phyloP scores from a whole-genome alignment of 192 early-diverging fungal species.

The Coemansia sp. region DNA sequence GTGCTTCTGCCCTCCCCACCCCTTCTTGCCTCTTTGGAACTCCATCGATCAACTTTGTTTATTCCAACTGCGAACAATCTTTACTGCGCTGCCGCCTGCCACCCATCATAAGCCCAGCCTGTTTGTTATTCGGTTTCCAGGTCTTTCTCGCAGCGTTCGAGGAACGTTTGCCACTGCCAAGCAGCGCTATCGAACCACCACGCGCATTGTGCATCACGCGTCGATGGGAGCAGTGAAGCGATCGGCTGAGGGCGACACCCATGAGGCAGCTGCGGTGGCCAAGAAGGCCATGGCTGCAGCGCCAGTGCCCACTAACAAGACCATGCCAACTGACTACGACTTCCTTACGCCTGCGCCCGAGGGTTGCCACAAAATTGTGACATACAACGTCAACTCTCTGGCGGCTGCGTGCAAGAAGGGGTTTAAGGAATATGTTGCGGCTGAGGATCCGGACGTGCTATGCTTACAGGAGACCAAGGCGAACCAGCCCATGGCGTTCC shows the following conservation, averaged over 20 bases:
- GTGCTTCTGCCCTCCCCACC: too few relatives aligned
- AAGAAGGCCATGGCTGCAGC: conserved; percentile 15
- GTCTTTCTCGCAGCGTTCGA: too few relatives aligned
- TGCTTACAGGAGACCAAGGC: conserved; percentile 87
- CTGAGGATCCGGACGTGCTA: conserved; percentile 78
- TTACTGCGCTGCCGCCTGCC: too few relatives aligned
- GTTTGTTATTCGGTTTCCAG: too few relatives aligned
- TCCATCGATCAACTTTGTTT: too few relatives aligned
- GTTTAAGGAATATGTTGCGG: conserved; percentile 67
- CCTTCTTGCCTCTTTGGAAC: too few relatives aligned
- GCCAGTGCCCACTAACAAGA: conserved; percentile 59
- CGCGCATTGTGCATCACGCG: conserved; percentile 4
- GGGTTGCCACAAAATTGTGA: conserved; percentile 63
- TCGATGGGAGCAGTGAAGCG: conserved; percentile 29
- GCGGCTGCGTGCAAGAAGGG: conserved; percentile 77
- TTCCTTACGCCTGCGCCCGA: conserved; percentile 56
- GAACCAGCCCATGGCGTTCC: conserved; percentile 62
- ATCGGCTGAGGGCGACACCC: conserved; percentile 7
- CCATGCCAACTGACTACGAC: conserved; percentile 61
- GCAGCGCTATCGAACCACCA: conserved; percentile 1
- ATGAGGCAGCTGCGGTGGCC: neutral
- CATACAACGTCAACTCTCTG: conserved; percentile 80
- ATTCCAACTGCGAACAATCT: too few relatives aligned
- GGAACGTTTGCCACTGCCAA: too few relatives aligned
- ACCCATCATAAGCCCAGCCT: too few relatives aligned